Percentiles rank a stretch among this genome's conserved stretches.
Evolutionary conservation across 495 filamentous ascomycete species (phyloP).

Genomic region (Astrocystis sublimbata): DNA sequence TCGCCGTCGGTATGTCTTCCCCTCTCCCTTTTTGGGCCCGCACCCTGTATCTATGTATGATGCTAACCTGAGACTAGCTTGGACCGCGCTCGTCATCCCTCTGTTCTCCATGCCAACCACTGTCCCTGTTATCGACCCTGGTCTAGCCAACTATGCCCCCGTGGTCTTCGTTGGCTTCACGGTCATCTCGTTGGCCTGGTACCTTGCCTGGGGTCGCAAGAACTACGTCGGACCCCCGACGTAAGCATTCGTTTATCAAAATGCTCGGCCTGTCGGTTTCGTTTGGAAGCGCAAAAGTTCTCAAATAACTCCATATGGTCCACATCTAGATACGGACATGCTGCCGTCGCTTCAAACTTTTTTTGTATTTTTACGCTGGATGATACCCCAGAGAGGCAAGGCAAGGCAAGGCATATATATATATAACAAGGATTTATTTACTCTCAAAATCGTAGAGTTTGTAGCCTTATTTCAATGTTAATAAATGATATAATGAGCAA

Average conservation of each 20-base stretch:
- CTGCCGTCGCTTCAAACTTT: neutral
- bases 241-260: slow-evolving; percentile 16
- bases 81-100: slow-evolving; percentile 63
- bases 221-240: slow-evolving; percentile 68
- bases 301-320: neutral
- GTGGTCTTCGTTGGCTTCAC: slow-evolving; percentile 66
- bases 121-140: slow-evolving; percentile 59
- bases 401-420: too few relatives aligned
- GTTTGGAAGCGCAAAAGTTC: neutral
- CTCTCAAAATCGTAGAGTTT: neutral
- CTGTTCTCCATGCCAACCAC: slow-evolving; percentile 66
- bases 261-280: neutral
- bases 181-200: slow-evolving; percentile 46
- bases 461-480: slow-evolving; percentile 7
- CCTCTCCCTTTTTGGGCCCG: neutral
- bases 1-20: slow-evolving; percentile 53
- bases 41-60: slow-evolving; percentile 14
- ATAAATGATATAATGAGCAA: neutral
- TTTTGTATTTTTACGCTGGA: neutral
- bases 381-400: slow-evolving; percentile 12
- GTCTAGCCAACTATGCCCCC: slow-evolving; percentile 66
- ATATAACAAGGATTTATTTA: too few relatives aligned
- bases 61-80: slow-evolving; percentile 43
- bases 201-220: slow-evolving; percentile 60
- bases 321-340: neutral